Conservation (phyloP, 192 early-diverging fungal species). For the Coemansia sp. region DNA sequence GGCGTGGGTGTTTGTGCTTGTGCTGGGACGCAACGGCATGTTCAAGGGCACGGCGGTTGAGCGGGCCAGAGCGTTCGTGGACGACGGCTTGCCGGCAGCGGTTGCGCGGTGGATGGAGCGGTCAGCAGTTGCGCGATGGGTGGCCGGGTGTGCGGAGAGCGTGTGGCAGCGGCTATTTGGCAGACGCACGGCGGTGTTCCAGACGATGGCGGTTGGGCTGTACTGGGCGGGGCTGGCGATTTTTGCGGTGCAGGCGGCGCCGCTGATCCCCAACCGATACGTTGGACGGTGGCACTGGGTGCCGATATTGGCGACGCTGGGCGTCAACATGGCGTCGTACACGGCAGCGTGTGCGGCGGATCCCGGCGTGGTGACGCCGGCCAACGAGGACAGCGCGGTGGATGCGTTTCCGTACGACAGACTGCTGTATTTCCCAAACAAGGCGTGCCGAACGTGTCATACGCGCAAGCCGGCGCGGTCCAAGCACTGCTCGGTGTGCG, state of each 20-base stretch:
- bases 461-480: slow-evolving; percentile 52
- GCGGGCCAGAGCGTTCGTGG: slow-evolving; percentile 21
- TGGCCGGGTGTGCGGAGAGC: slow-evolving; percentile 21
- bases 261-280: slow-evolving; percentile 46
- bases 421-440: slow-evolving; percentile 30
- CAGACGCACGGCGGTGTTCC: slow-evolving; percentile 43
- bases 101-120: slow-evolving; percentile 21
- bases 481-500: slow-evolving; percentile 54
- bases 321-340: slow-evolving; percentile 39
- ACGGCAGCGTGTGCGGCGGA: slow-evolving; percentile 27
- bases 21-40: slow-evolving; percentile 50
- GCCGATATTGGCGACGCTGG: slow-evolving; percentile 32
- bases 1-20: slow-evolving; percentile 41
- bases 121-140: slow-evolving; percentile 11
- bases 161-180: slow-evolving; percentile 38
- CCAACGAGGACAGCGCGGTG: slow-evolving; percentile 35
- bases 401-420: slow-evolving; percentile 30
- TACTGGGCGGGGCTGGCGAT: slow-evolving; percentile 38
- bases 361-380: slow-evolving; percentile 30
- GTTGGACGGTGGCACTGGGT: slow-evolving; percentile 40
- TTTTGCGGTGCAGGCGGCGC: slow-evolving; percentile 36
- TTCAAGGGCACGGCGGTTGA: slow-evolving; percentile 42
- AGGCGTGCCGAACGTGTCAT: slow-evolving; percentile 36
- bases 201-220: slow-evolving; percentile 32
- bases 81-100: slow-evolving; percentile 18